phyloP scores from a whole-genome alignment of 2,329 filamentous ascomycete genomes.

The Aspergillus terreus region DNA sequence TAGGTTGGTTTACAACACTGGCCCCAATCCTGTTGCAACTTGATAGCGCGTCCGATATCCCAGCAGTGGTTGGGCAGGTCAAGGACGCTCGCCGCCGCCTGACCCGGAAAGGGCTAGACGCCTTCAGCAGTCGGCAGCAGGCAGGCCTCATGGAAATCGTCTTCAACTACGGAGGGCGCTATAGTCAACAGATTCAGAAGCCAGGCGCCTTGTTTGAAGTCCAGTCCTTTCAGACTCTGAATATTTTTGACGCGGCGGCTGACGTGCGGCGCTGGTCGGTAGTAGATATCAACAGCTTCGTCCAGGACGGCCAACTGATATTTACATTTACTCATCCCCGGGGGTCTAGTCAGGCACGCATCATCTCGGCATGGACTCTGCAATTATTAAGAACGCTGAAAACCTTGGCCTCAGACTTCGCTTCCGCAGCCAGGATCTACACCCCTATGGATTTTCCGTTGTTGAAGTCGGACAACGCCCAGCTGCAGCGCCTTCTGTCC shows the following conservation, averaged over 20 bases:
- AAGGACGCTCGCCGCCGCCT: too few relatives aligned
- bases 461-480: not conserved
- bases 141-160: not conserved
- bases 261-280: not conserved
- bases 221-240: not conserved
- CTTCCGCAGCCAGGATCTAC: too few relatives aligned
- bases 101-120: too few relatives aligned
- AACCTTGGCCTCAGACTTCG: not conserved
- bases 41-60: too few relatives aligned
- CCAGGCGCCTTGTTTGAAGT: too few relatives aligned
- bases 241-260: not conserved
- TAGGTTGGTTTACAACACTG: too few relatives aligned
- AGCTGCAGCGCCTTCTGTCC: not conserved
- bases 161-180: not conserved
- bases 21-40: too few relatives aligned
- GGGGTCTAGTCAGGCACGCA: too few relatives aligned
- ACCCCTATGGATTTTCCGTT: not conserved
- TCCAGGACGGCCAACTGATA: not conserved
- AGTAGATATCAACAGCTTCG: not conserved
- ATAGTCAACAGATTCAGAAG: not conserved
- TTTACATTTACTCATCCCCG: too few relatives aligned
- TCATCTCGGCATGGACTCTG: not conserved
- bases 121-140: too few relatives aligned
- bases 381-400: not conserved
- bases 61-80: too few relatives aligned